phyloP scores from a whole-genome alignment of 2,329 filamentous ascomycete species.

The Colletotrichum camelliae region DNA sequence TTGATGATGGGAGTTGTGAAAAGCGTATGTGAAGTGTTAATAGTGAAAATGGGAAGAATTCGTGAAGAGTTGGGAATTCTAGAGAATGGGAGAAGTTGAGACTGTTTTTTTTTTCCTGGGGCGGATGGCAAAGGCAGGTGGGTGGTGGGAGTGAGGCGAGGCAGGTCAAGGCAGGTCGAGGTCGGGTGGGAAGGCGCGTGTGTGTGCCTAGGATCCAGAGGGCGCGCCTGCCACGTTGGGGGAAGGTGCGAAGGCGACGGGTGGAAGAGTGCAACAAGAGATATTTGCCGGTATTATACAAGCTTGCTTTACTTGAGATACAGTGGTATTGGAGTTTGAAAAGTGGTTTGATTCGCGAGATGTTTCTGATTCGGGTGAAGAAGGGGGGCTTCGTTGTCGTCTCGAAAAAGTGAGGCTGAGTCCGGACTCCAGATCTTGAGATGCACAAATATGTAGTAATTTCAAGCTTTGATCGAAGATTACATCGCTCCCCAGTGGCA shows the following conservation, averaged over 20 bases:
- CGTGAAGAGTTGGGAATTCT: background rate
- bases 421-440: background rate
- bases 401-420: background rate
- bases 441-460: background rate
- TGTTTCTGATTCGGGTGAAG: background rate
- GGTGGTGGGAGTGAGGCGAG: background rate
- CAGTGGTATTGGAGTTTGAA: background rate
- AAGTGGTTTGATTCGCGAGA: background rate
- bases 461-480: background rate
- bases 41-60: background rate
- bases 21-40: background rate
- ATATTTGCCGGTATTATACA: background rate
- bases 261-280: background rate
- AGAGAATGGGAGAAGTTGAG: background rate
- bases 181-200: background rate
- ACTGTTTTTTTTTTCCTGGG: background rate
- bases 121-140: background rate
- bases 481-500: rapidly evolving
- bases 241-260: background rate
- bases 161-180: background rate
- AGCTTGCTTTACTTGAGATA: background rate
- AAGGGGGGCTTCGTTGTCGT: background rate
- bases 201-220: background rate
- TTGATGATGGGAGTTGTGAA: background rate
- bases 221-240: background rate